These are phyloP conservation scores for Diaporthe velutina DNA, from an alignment of 2,329 filamentous ascomycete genomes.

Conservation along the genomic window DNA sequence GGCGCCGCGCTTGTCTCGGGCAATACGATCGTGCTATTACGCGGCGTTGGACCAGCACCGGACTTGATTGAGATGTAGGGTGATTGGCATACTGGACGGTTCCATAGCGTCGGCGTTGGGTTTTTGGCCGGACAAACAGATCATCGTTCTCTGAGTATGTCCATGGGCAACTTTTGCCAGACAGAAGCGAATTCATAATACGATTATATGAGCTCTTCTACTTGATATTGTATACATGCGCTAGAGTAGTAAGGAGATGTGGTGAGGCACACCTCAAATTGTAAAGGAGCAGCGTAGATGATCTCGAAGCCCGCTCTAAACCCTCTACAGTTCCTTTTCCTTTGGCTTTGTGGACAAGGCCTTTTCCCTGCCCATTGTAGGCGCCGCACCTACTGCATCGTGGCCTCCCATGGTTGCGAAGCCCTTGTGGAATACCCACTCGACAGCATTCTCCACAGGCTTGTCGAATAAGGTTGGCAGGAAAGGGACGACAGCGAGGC, in stretches of 20 bases:
- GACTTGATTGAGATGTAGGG: slow-evolving; percentile 73
- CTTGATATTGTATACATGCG: not conserved
- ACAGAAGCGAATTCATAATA: slow-evolving; percentile 8
- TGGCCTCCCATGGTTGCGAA: slow-evolving; percentile 80
- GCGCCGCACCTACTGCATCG: slow-evolving; percentile 66
- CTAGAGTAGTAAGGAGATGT: slow-evolving; percentile 15
- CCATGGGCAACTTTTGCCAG: not conserved
- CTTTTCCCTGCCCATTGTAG: slow-evolving; percentile 65
- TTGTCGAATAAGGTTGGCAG: slow-evolving; percentile 89
- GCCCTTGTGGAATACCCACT: slow-evolving; percentile 88
- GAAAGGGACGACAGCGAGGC: slow-evolving; percentile 83
- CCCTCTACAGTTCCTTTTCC: slow-evolving; percentile 57
- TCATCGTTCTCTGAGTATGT: not conserved
- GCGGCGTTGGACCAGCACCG: slow-evolving; percentile 85
- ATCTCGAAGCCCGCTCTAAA: not conserved
- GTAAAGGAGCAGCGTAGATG: slow-evolving; percentile 28
- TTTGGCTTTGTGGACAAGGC: slow-evolving; percentile 58
- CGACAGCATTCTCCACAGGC: slow-evolving; percentile 91
- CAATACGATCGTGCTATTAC: slow-evolving; percentile 89
- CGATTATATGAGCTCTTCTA: not conserved
- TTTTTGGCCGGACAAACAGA: slow-evolving; percentile 27
- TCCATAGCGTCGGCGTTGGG: slow-evolving; percentile 31
- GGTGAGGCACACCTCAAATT: not conserved
- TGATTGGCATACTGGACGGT: not conserved
- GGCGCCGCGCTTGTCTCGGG: slow-evolving; percentile 80